A percentile compares a stretch with the other conserved stretches of the same genome.
phyloP scores from a whole-genome alignment of 2,329 filamentous ascomycete genomes.

The Aspergillus fischeri region DNA sequence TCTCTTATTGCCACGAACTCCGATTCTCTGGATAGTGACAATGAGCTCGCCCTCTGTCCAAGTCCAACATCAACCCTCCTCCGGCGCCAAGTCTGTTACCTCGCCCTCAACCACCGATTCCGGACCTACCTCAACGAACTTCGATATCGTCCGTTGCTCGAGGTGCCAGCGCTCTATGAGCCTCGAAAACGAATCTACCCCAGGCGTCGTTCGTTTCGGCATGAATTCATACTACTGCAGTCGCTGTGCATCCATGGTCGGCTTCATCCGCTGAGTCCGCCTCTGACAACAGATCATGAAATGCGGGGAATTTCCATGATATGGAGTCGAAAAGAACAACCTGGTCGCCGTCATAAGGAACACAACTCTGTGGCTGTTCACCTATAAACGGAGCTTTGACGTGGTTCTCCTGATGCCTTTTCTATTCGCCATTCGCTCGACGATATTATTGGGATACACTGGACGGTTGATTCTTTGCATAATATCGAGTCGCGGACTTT shows the following conservation, averaged over 20 bases:
- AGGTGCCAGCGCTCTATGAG: conserved; percentile 46
- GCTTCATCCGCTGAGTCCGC: conserved; percentile 35
- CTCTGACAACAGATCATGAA: neutral
- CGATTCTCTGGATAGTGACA: conserved; percentile 3
- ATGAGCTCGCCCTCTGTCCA: conserved; percentile 38
- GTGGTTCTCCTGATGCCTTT: neutral
- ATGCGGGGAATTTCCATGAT: neutral
- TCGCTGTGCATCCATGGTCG: conserved; percentile 43
- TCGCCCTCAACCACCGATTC: conserved; percentile 22
- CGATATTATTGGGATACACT: conserved; percentile 3
- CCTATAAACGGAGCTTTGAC: neutral
- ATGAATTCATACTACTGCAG: conserved; percentile 49
- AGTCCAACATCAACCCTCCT: conserved; percentile 27
- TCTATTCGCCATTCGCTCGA: conserved; percentile 4
- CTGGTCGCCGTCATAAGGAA: conserved; percentile 1
- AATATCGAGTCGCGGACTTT: neutral
- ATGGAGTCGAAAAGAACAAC: conserved; percentile 1
- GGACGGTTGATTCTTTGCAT: conserved; percentile 9
- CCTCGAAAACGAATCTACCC: conserved; percentile 33
- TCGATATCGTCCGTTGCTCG: conserved; percentile 46
- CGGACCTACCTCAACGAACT: conserved; percentile 17
- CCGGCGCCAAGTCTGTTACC: conserved; percentile 18
- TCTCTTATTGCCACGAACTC: neutral
- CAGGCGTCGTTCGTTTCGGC: conserved; percentile 42
- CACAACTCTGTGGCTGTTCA: conserved; percentile 2